Evolutionary conservation across 139 green algal species (phyloP).

Genomic region (Closterium sp.): DNA sequence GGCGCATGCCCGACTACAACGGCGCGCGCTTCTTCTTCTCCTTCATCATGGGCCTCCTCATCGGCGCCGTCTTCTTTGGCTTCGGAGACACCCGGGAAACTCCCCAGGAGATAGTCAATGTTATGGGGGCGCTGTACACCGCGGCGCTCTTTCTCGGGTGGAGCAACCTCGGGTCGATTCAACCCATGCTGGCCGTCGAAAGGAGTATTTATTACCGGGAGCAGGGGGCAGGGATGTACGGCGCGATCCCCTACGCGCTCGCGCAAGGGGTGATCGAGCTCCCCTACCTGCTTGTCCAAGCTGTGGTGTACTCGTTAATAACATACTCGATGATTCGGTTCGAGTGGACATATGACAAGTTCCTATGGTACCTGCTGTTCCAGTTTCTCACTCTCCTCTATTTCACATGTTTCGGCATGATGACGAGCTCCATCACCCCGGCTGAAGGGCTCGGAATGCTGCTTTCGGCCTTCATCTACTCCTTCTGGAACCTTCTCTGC

Average conservation of each 20-base stretch:
- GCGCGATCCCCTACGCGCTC: conserved; percentile 51
- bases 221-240: conserved; percentile 54
- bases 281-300: conserved; percentile 56
- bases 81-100: conserved; percentile 6
- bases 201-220: conserved; percentile 54
- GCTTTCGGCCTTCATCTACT: conserved; percentile 34
- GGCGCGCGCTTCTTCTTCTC: no score
- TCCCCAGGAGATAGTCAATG: conserved; percentile 21
- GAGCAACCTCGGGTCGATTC: conserved; percentile 53
- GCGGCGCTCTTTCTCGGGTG: conserved; percentile 58
- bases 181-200: conserved; percentile 48
- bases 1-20: conserved; percentile 33
- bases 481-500: conserved; percentile 43
- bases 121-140: conserved; percentile 58
- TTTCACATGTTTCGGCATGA: conserved; percentile 42
- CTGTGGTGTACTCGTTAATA: conserved; percentile 44
- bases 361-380: conserved; percentile 17
- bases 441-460: conserved; percentile 10
- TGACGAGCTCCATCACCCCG: conserved; percentile 27
- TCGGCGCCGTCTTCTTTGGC: conserved; percentile 32
- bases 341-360: conserved; percentile 27
- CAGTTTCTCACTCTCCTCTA: conserved; percentile 34
- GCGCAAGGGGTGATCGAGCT: conserved; percentile 54
- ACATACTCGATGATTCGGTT: conserved; percentile 34
- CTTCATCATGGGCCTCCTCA: conserved; percentile 24